phyloP scores from a whole-genome alignment of 2,329 filamentous ascomycete species.

The Acephala macrosclerotiorum region DNA sequence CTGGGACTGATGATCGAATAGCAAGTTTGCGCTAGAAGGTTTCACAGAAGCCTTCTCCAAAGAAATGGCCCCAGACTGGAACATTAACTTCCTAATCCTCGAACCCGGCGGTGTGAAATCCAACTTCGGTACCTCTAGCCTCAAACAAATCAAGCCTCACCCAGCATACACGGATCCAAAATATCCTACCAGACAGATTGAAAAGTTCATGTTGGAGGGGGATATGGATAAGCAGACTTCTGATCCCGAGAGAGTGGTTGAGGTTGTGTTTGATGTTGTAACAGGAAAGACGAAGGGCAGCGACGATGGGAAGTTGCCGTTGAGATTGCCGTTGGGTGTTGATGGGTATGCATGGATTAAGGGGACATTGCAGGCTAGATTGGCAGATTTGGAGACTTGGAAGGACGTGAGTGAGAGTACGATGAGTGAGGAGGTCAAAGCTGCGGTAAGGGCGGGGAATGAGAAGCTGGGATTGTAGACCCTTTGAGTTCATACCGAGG shows the following conservation, averaged over 20 bases:
- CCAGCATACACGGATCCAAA: constrained; percentile 37
- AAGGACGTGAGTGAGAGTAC: constrained; percentile 16
- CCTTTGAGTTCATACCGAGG: no score
- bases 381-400: constrained; percentile 15
- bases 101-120: constrained; percentile 51
- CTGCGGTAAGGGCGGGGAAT: not conserved
- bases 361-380: constrained; percentile 6
- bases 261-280: constrained; percentile 21
- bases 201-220: constrained; percentile 21
- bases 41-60: constrained; percentile 45
- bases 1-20: not conserved
- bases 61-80: constrained; percentile 46
- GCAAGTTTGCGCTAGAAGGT: constrained; percentile 50
- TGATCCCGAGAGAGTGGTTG: constrained; percentile 16
- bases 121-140: constrained; percentile 42
- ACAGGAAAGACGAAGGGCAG: constrained; percentile 19
- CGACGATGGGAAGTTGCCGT: constrained; percentile 28
- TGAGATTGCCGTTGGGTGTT: constrained; percentile 30
- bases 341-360: constrained; percentile 35
- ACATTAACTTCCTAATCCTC: constrained; percentile 48
- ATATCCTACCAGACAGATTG: constrained; percentile 39
- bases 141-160: constrained; percentile 25
- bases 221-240: constrained; percentile 7
- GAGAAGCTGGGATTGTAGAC: constrained; percentile 4
- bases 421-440: constrained; percentile 2